Evolutionary conservation across 176 grass and related monocot species (phyloP), one percentile per base, ranked within the genome.

Genomic region (Eremochloa ophiuroides): DNA sequence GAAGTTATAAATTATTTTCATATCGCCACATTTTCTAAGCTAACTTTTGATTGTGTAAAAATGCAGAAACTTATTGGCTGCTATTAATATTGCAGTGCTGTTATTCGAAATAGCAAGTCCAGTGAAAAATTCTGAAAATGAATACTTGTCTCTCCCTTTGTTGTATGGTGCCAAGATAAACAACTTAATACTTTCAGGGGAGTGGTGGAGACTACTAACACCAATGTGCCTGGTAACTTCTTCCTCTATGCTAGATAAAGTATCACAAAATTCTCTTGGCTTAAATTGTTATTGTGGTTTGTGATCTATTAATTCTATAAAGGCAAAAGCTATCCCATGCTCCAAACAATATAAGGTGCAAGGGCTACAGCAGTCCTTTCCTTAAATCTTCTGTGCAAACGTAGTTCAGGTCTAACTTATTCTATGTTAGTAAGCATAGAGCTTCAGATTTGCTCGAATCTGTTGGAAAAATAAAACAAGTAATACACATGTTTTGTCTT

Each of bases 91-190:
- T 81, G 93, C 93, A 62, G 93, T 95, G 71, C 72, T 86, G 62
- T 84, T 95, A 88, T 95, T 95, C 63, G 93, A 95, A 83, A 88
- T 81, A 88, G 93, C 93, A 83, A 95, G 85, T 85, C 93, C 93
- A 75, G 80, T 95, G 44, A 95, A 80, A 76, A 80, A 67, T 84
- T 68, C 76, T 40, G 87, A 90, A 84, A 62, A 92, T 43, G 93
- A 95, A 66, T 78, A 88, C 65, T 66, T 92, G 18, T 90, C 93
- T 20, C 78, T 95, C 23, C 93, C 93, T 66, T 77, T 95, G 40
- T 80, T 95, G 48, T 95, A 95, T 81, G 93, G 93, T 69, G 89
- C 87, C 31, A 95, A 95, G 85, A 85, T 95, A 71, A 95, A 95
- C 65, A 83, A 90, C 53, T 63, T 95, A 61, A 95, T 95, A 79